Evolutionary conservation across 129 eudicot species (phyloP).

Genomic region (Logfia minima): DNA sequence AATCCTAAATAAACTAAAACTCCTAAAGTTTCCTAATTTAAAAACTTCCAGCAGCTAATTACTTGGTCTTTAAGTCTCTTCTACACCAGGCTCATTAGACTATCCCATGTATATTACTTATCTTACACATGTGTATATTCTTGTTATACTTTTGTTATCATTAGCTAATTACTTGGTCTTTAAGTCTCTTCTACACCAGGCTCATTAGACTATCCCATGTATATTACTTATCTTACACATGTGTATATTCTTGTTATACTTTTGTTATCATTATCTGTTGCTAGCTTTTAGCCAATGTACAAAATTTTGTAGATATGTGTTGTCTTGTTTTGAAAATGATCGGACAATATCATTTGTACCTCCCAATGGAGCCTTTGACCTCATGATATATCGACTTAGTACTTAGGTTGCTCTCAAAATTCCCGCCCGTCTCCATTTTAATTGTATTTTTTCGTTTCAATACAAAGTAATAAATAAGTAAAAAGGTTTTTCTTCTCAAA

Average conservation of each 20-base stretch:
- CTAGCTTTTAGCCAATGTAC: conserved; percentile 10
- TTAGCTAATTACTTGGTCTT: too few species aligned
- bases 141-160: background rate
- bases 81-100: background rate
- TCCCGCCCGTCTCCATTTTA: background rate
- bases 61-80: too few species aligned
- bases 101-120: background rate
- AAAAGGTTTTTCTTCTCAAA: background rate
- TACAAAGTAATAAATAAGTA: background rate
- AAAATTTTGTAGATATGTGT: conserved; percentile 61
- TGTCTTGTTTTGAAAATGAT: conserved; percentile 89
- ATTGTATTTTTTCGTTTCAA: background rate
- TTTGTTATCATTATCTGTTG: conserved; percentile 5
- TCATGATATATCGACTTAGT: conserved; percentile 90
- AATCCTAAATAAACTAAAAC: too few species aligned
- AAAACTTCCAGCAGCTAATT: too few species aligned
- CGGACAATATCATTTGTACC: conserved; percentile 90
- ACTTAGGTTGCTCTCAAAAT: conserved; percentile 56
- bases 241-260: background rate
- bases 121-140: background rate
- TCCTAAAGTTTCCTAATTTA: too few species aligned
- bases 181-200: too few species aligned
- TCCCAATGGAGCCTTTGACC: conserved; percentile 95
- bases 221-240: background rate
- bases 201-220: background rate